phyloP scores from a whole-genome alignment of 345 rosid species.

The Microthlaspi erraticum region DNA sequence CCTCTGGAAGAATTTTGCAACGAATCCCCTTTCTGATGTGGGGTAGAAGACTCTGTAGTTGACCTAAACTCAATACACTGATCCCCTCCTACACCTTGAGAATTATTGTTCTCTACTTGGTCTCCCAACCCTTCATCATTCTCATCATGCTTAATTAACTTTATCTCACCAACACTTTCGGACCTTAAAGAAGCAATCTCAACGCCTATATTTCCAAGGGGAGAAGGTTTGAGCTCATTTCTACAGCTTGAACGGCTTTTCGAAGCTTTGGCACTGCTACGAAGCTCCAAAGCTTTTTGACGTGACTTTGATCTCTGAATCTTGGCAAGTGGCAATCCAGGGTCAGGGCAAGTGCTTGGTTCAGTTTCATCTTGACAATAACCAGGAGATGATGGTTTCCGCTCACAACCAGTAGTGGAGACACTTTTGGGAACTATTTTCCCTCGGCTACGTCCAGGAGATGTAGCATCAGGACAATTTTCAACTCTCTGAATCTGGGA shows the following conservation, averaged over 20 bases:
- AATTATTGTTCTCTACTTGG: conserved; percentile 41
- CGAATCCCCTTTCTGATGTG: conserved; percentile 25
- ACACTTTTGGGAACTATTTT: conserved; percentile 35
- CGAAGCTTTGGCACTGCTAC: conserved; percentile 62
- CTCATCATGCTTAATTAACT: conserved; percentile 43
- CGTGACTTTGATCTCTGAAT: conserved; percentile 80
- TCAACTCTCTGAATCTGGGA: conserved; percentile 27
- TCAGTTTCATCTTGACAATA: conserved; percentile 46
- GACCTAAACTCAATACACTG: conserved; percentile 22
- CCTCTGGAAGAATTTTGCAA: conserved; percentile 23
- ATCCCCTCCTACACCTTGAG: conserved; percentile 35
- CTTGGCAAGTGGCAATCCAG: conserved; percentile 57
- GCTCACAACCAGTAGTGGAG: conserved; percentile 46
- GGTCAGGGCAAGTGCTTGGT: conserved; percentile 44
- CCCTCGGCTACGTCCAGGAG: conserved; percentile 33
- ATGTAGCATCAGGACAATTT: conserved; percentile 25
- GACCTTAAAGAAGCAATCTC: conserved; percentile 51
- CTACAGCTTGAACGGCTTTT: conserved; percentile 44
- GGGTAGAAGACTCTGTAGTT: conserved; percentile 28
- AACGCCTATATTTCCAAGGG: conserved; percentile 35
- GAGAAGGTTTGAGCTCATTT: conserved; percentile 37
- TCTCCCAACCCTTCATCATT: conserved; percentile 39
- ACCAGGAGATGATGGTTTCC: conserved; percentile 52
- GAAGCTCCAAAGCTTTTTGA: conserved; percentile 68
- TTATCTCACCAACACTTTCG: conserved; percentile 45